These are phyloP conservation scores for Daedalea quercina DNA, from an alignment of 768 basidiomycete genomes.

Conservation along the genomic window DNA sequence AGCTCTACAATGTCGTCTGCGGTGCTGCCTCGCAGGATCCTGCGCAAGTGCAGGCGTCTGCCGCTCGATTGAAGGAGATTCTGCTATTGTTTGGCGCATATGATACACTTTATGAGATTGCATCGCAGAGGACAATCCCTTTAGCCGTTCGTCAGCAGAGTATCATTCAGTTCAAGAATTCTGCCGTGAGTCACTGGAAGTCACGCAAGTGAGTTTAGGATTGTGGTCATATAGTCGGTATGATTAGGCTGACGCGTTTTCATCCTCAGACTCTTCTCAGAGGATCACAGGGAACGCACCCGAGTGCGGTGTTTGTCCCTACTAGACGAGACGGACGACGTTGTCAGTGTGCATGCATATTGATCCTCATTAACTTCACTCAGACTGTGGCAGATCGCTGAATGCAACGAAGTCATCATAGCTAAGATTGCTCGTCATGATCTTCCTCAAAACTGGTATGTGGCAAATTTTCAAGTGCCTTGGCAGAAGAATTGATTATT, in stretches of 20 bases:
- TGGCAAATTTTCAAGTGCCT: neutral
- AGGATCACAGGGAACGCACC: conserved; percentile 62
- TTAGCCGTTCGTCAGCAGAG: conserved; percentile 68
- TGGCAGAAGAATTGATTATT: neutral
- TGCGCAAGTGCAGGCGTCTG: conserved; percentile 36
- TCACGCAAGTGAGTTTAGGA: conserved; percentile 56
- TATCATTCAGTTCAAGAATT: conserved; percentile 88
- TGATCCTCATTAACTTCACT: conserved; percentile 7
- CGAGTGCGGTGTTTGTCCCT: conserved; percentile 58
- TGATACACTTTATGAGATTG: conserved; percentile 68
- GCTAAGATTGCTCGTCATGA: conserved; percentile 75
- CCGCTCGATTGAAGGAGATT: conserved; percentile 59
- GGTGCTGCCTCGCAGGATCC: conserved; percentile 74
- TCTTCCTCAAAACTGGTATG: conserved; percentile 67
- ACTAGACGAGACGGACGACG: conserved; percentile 72
- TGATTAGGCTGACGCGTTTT: conserved; percentile 6
- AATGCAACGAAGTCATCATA: conserved; percentile 69
- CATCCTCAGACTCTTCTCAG: conserved; percentile 50
- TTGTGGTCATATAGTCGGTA: neutral
- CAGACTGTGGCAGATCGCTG: conserved; percentile 52
- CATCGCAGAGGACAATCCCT: conserved; percentile 52
- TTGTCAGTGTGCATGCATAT: conserved; percentile 34
- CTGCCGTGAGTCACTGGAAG: conserved; percentile 67
- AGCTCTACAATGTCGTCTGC: conserved; percentile 59
- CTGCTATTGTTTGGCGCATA: conserved; percentile 65